Percentiles rank a stretch among this genome's conserved stretches.
phyloP scores from a whole-genome alignment of 2,329 filamentous ascomycete species.

The Exophiala bonariae region DNA sequence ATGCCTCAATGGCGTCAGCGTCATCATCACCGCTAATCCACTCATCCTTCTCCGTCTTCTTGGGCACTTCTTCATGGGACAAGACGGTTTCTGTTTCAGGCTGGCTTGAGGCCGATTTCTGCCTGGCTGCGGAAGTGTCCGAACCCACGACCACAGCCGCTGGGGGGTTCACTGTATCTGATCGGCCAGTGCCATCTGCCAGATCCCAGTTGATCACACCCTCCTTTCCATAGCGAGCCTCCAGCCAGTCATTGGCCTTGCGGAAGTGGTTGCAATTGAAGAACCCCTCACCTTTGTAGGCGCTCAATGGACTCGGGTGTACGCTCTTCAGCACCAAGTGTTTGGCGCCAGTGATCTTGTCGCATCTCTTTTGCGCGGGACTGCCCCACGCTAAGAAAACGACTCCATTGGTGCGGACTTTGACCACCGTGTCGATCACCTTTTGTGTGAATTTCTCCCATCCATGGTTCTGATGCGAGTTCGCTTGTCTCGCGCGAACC shows the following conservation, averaged over 20 bases:
- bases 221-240: constrained; percentile 72
- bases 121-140: constrained; percentile 15
- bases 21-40: constrained; percentile 40
- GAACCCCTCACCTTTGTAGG: constrained; percentile 65
- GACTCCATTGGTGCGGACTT: constrained; percentile 74
- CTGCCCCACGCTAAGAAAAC: constrained; percentile 95
- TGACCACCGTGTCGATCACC: constrained; percentile 82
- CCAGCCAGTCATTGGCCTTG: constrained; percentile 82
- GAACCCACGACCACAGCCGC: constrained; percentile 16
- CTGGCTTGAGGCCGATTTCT: constrained; percentile 20
- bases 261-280: constrained; percentile 81
- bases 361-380: constrained; percentile 77
- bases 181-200: constrained; percentile 9
- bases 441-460: constrained; percentile 94
- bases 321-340: constrained; percentile 85
- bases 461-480: constrained; percentile 79
- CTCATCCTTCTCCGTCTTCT: constrained; percentile 19
- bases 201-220: constrained; percentile 84
- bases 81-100: constrained; percentile 33
- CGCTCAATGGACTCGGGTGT: constrained; percentile 92
- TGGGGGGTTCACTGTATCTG: constrained; percentile 2
- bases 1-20: constrained; percentile 41
- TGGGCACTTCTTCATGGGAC: too few relatives aligned
- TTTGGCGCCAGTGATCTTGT: constrained; percentile 61
- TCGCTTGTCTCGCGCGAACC: constrained; percentile 83